Percentiles rank a stretch among this genome's conserved stretches.
Evolutionary conservation across 2,329 filamentous ascomycete genomes (phyloP).

Genomic region (Aureobasidium subglaciale): DNA sequence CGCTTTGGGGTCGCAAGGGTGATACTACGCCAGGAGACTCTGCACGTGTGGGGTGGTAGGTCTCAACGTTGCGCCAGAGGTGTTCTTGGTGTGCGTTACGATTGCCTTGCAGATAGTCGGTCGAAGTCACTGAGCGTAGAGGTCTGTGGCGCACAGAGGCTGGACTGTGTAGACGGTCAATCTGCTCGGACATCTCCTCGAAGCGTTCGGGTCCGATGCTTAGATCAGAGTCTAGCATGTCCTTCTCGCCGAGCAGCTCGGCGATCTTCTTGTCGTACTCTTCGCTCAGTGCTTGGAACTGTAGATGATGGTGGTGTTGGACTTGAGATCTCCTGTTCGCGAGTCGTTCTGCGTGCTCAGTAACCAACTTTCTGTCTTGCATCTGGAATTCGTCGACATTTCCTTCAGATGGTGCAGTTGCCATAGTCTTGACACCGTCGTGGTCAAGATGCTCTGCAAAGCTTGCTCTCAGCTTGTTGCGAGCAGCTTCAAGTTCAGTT

Average conservation of each 20-base stretch:
- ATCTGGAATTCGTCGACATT: slow-evolving; percentile 9
- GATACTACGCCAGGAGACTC: not conserved
- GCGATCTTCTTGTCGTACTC: slow-evolving; percentile 30
- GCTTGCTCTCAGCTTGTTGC: slow-evolving; percentile 25
- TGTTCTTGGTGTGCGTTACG: not conserved
- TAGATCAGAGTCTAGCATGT: slow-evolving; percentile 27
- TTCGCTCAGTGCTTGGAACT: slow-evolving; percentile 27
- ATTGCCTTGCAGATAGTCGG: not conserved
- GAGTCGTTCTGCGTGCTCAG: slow-evolving; percentile 27
- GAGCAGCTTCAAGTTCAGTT: slow-evolving; percentile 28
- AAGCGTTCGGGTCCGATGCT: slow-evolving; percentile 28
- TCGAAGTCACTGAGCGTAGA: not conserved
- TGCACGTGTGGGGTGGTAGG: not conserved
- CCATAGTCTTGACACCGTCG: not conserved
- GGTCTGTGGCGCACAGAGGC: not conserved
- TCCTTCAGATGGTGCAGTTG: not conserved
- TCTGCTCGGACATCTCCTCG: slow-evolving; percentile 25
- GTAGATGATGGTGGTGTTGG: slow-evolving; percentile 28
- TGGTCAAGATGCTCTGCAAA: slow-evolving; percentile 17
- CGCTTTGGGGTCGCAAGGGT: not conserved
- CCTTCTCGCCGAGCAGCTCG: slow-evolving; percentile 25
- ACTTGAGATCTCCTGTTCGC: slow-evolving; percentile 31
- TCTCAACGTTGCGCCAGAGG: not conserved
- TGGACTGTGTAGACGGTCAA: slow-evolving; percentile 20
- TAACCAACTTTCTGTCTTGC: slow-evolving; percentile 28